Conservation (phyloP, 345 rosid genomes). For the Acer campestre region DNA sequence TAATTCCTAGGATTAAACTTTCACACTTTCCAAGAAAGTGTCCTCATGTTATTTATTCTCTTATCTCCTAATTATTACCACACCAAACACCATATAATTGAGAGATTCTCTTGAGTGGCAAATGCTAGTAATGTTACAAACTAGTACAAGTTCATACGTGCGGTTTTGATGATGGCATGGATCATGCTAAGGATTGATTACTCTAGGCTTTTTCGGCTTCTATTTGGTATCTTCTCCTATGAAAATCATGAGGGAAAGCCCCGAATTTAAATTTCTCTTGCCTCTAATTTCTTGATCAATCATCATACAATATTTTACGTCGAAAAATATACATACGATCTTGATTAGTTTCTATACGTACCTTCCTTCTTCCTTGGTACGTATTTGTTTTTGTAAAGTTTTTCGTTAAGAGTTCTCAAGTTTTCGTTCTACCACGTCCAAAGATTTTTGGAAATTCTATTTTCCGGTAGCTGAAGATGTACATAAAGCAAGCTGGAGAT, state of each 20-base stretch:
- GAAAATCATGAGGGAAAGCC: constrained; percentile 49
- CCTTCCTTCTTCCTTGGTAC: neutral
- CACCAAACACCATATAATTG: no score
- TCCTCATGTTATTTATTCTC: no score
- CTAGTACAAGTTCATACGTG: constrained; percentile 22
- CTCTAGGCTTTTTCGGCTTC: constrained; percentile 32
- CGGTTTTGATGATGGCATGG: constrained; percentile 33
- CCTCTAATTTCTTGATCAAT: neutral
- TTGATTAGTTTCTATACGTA: neutral
- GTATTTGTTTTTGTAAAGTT: neutral
- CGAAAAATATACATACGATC: neutral
- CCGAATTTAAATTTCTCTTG: constrained; percentile 21
- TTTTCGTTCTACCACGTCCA: neutral
- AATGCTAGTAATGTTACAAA: no score
- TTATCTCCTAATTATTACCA: no score
- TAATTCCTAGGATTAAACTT: neutral
- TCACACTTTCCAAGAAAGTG: no score
- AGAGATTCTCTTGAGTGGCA: no score
- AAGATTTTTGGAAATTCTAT: neutral
- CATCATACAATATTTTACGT: neutral
- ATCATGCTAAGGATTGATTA: constrained; percentile 15
- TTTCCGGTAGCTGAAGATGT: constrained; percentile 22
- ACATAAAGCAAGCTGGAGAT: constrained; percentile 22
- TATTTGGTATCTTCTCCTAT: constrained; percentile 37
- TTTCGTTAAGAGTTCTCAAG: neutral